These are phyloP conservation scores for Tricholoma matsutake DNA, from an alignment of 768 basidiomycete species.

Conservation along the genomic window DNA sequence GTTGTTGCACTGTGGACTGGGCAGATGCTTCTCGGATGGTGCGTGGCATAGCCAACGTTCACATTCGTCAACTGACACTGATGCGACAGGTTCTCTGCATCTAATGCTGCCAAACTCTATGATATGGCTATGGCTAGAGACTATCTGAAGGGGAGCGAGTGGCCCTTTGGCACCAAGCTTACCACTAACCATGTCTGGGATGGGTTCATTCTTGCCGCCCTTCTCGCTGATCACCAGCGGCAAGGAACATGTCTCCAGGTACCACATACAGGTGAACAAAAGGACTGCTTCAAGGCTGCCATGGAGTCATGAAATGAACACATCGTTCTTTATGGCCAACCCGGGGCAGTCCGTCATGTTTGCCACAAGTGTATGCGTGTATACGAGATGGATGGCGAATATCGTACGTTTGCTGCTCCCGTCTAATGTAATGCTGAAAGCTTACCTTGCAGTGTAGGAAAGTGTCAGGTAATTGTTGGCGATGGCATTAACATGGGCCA, in stretches of 20 bases:
- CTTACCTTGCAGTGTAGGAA: not conserved
- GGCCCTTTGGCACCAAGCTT: constrained; percentile 16
- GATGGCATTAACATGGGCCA: constrained; percentile 14
- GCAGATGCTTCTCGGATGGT: constrained; percentile 10
- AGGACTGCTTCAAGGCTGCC: constrained; percentile 15
- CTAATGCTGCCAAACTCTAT: not conserved
- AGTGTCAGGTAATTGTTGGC: constrained; percentile 6
- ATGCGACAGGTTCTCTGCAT: constrained; percentile 5
- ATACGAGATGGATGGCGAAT: constrained; percentile 9
- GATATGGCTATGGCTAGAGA: constrained; percentile 10
- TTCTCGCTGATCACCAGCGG: constrained; percentile 21
- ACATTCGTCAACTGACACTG: not conserved
- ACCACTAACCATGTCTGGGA: no score
- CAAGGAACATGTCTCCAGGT: constrained; percentile 6
- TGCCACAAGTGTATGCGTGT: constrained; percentile 24
- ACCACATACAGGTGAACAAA: no score
- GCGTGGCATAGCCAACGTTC: not conserved
- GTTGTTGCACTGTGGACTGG: constrained; percentile 16
- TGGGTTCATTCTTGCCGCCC: constrained; percentile 12
- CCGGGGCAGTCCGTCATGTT: constrained; percentile 21
- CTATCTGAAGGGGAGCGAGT: constrained; percentile 12
- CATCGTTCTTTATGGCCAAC: constrained; percentile 22
- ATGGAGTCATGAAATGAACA: constrained; percentile 21
- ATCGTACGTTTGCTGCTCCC: constrained; percentile 10
- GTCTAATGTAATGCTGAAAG: not conserved